Percentiles rank a stretch among this genome's conserved stretches.
Evolutionary conservation across 306 rosid genomes (phyloP).

Genomic region (Herpetospermum pedunculosum): DNA sequence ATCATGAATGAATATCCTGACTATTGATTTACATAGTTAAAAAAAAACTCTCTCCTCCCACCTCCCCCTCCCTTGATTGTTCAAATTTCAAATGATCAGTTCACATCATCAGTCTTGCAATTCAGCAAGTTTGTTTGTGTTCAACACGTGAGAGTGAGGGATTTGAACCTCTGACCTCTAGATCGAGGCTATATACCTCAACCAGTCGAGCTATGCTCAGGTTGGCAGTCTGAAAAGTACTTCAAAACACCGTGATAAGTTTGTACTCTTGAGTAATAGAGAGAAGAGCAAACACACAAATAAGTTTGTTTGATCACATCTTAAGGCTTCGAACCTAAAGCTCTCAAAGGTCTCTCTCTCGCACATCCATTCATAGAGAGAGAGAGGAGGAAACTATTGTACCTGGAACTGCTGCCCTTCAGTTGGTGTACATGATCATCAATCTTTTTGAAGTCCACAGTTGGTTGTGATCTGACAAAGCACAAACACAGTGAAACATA

Average conservation of each 20-base stretch:
- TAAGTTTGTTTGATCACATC: neutral
- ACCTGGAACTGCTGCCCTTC: conserved; percentile 99
- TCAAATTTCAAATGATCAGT: neutral
- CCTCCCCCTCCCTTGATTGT: neutral
- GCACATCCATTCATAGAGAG: neutral
- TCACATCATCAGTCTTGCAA: neutral
- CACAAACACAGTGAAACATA: neutral
- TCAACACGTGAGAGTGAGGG: neutral
- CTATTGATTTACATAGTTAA: neutral
- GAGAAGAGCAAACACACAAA: neutral
- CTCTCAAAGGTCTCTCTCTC: neutral
- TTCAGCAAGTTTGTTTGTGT: too few relatives aligned
- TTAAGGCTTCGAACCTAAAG: neutral
- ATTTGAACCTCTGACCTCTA: neutral
- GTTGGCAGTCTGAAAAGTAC: neutral
- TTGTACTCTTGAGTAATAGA: neutral
- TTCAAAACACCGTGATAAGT: neutral
- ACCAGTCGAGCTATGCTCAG: neutral
- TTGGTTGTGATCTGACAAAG: conserved; percentile 46
- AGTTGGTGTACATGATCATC: conserved; percentile 96
- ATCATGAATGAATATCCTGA: neutral
- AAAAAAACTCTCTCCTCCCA: neutral
- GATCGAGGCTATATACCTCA: neutral
- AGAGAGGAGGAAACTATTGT: conserved; percentile 4
- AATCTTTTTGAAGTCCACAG: conserved; percentile 71